Evolutionary conservation across 768 basidiomycete genomes (phyloP).

Genomic region (Gymnopilus dilepis): DNA sequence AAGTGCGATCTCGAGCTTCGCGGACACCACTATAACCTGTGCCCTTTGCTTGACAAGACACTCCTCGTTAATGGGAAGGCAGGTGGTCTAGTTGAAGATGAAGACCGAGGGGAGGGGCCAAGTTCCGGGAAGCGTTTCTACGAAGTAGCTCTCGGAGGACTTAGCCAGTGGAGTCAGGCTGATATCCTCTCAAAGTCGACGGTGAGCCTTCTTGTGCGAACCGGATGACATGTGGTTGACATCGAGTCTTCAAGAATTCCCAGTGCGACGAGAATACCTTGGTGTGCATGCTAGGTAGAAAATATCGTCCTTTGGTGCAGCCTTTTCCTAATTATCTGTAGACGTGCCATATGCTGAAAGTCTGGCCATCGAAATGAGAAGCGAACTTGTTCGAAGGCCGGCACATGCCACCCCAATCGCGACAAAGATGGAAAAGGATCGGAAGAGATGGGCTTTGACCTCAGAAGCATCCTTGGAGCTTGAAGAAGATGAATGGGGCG

Average conservation of each 20-base stretch:
- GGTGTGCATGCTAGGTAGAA: slow-evolving; percentile 37
- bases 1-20: slow-evolving; percentile 28
- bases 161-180: background rate
- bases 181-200: slow-evolving; percentile 5
- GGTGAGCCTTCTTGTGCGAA: slow-evolving; percentile 1
- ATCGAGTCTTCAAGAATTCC: slow-evolving; percentile 5
- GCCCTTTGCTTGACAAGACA: slow-evolving; percentile 24
- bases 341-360: slow-evolving; percentile 7
- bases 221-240: background rate
- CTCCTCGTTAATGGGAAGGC: slow-evolving; percentile 13
- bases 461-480: background rate
- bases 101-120: slow-evolving; percentile 16
- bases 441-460: background rate
- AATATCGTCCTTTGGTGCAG: background rate
- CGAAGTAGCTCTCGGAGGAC: slow-evolving; percentile 16
- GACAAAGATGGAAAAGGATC: background rate
- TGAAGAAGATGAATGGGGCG: background rate
- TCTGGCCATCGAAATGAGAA: background rate
- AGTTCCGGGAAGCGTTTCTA: slow-evolving; percentile 18
- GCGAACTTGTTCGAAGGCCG: background rate
- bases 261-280: slow-evolving; percentile 33
- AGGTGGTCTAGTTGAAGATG: background rate
- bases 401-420: slow-evolving; percentile 1
- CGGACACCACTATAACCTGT: slow-evolving; percentile 29
- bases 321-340: background rate